These are phyloP conservation scores for Ilyonectria sp. DNA, from an alignment of 2,329 filamentous ascomycete species.

Conservation along the genomic window DNA sequence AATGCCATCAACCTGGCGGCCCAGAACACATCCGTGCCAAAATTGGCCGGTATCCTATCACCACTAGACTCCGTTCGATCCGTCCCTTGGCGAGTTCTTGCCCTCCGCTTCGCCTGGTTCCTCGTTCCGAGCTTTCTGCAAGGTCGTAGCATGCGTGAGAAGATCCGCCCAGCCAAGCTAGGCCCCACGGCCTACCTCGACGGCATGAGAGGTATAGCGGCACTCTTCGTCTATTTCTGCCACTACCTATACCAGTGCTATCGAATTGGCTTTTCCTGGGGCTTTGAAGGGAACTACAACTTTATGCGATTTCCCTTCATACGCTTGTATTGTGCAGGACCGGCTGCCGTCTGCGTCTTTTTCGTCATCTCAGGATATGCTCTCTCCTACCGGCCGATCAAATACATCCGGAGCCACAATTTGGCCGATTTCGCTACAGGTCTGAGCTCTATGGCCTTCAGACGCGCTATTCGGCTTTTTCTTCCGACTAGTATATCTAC, in stretches of 20 bases:
- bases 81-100: conserved; percentile 50
- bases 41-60: not conserved
- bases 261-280: conserved; percentile 66
- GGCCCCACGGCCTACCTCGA: conserved; percentile 70
- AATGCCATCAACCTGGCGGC: conserved; percentile 47
- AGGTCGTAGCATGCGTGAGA: conserved; percentile 57
- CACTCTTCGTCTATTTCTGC: conserved; percentile 70
- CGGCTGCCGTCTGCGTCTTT: conserved; percentile 72
- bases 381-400: conserved; percentile 67
- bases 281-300: conserved; percentile 60
- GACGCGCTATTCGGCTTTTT: conserved; percentile 67
- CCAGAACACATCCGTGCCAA: too few relatives aligned
- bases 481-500: conserved; percentile 67
- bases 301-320: conserved; percentile 68
- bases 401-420: conserved; percentile 56
- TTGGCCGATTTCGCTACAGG: conserved; percentile 58
- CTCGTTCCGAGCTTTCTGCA: conserved; percentile 67
- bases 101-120: conserved; percentile 60
- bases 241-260: conserved; percentile 69
- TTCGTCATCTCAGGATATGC: conserved; percentile 76
- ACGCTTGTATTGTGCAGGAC: conserved; percentile 68
- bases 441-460: conserved; percentile 66
- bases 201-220: conserved; percentile 70
- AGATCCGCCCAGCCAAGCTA: conserved; percentile 49
- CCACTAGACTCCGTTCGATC: not conserved